A percentile compares a stretch with the other conserved stretches of the same genome.
Evolutionary conservation across 306 rosid genomes (phyloP).

Genomic region (cucumber (Cucumis sativus)): Cucumber_9930_V3 NC_026661.2:17513501-17514000

Average conservation of each 20-base stretch:
- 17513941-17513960: slow-evolving; percentile 19
- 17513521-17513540: not conserved
- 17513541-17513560: not conserved
- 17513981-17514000: slow-evolving; percentile 73
- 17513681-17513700: not conserved
- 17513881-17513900: slow-evolving; percentile 11
- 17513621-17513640: not conserved
- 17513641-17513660: not conserved
- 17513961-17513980: slow-evolving; percentile 66
- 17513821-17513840: not conserved
- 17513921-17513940: not conserved
- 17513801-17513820: not conserved
- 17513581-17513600: not conserved
- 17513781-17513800: not conserved
- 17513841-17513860: not conserved
- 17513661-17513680: not conserved
- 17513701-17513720: not conserved
- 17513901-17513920: not conserved
- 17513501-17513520: not conserved
- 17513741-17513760: not conserved
- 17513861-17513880: not conserved
- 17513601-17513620: not conserved
- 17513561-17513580: not conserved
- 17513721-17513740: not conserved
- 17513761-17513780: not conserved